Evolutionary conservation across 148 eudicot species (phyloP), one percentile per base, ranked within the genome.

Genomic region (Vaccinium darrowii): DNA sequence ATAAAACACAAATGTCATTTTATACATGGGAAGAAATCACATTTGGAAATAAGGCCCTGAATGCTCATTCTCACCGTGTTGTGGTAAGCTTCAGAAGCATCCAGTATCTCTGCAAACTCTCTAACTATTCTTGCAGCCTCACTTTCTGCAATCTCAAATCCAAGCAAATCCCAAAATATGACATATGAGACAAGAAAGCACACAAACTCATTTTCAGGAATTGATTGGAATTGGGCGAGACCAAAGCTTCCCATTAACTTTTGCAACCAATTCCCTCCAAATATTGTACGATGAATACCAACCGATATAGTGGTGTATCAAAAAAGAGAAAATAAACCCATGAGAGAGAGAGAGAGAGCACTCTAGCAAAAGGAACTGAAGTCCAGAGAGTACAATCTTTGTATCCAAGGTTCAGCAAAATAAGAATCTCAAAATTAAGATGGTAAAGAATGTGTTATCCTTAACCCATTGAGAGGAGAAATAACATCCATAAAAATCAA

Each of bases 101-200:
- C 99, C 84, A 95, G 49, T 39, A 97, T 89, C 85, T 94, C 91
- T 8, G 92, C 93, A 82, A 94, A 89, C 84, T 97, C 99, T 88
- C 92, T 86, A 72, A 94, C 75, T 21, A 91, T 85, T 82, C 92
- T 90, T 73, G 83, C 92, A 56, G 92, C 99, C 79, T 88, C 92
- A 75, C 30, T 86, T 84, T 92, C 98, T 93, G 91, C 90, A 89
- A 85, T 86, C 84, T 58, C 81, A 84, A 47, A 75, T 76, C 78
- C 79, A 56, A 81, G 81, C 87, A 33, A 90, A 67, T 86, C 50
- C 84, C 56, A 80, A 53, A 15, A 60, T 76, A 72, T 62, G 51
- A 39, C 58, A 53, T 5, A n/a, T 73, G 54, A 71, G 69, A 52
- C 56, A 50, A 33, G 56, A 72, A 72, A 52, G 56, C 33, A 7